Evolutionary conservation across 805 yeast genomes (phyloP).

Genomic region (Metschnikowia continentalis): DNA sequence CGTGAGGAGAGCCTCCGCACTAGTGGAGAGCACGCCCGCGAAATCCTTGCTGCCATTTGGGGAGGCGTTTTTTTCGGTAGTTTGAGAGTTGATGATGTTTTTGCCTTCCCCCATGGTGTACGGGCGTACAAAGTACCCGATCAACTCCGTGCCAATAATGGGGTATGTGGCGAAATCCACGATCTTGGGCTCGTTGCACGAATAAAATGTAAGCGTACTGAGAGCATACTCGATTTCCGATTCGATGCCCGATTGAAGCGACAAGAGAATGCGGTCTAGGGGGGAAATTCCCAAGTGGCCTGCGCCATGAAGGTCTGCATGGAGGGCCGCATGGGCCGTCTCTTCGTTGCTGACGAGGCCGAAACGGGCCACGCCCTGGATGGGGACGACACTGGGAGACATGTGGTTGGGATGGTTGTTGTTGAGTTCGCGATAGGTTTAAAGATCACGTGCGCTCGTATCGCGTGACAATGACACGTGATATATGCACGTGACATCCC

Average conservation of each 20-base stretch:
- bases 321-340: slow-evolving; percentile 10
- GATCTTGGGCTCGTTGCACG: slow-evolving; percentile 48
- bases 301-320: slow-evolving; percentile 18
- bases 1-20: slow-evolving; percentile 53
- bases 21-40: slow-evolving; percentile 21
- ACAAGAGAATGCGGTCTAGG: slow-evolving; percentile 62
- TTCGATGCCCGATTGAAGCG: slow-evolving; percentile 59
- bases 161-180: slow-evolving; percentile 44
- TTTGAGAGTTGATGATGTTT: slow-evolving; percentile 6
- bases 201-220: slow-evolving; percentile 46
- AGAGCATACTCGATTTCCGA: slow-evolving; percentile 73
- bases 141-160: slow-evolving; percentile 39
- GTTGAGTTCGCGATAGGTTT: slow-evolving; percentile 1
- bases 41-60: slow-evolving; percentile 10
- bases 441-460: background rate
- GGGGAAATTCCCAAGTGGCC: slow-evolving; percentile 57
- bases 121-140: slow-evolving; percentile 35
- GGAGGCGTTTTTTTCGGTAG: background rate
- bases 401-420: background rate
- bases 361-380: slow-evolving; percentile 14
- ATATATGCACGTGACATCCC: background rate
- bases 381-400: slow-evolving; percentile 16
- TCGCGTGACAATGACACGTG: background rate
- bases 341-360: slow-evolving; percentile 11
- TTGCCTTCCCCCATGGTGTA: slow-evolving; percentile 20